Evolutionary conservation across 176 grass and related monocot genomes (phyloP).

Genomic region (Eleusine indica): DNA sequence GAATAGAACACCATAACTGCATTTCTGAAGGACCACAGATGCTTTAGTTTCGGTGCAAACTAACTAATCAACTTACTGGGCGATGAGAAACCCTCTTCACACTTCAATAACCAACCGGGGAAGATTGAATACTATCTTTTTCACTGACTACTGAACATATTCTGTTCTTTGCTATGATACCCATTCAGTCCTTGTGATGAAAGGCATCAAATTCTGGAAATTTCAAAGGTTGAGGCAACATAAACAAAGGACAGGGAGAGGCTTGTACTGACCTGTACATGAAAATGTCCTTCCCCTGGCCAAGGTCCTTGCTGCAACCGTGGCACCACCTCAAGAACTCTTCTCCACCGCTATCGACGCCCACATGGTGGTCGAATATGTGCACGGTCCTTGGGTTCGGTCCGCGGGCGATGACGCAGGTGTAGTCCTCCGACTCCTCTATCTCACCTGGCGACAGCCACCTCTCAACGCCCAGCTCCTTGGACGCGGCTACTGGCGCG

Average conservation of each 20-base stretch:
- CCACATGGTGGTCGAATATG: conserved; percentile 66
- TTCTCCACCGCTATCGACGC: conserved; percentile 32
- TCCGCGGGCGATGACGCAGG: conserved; percentile 69
- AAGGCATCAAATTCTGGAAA: neutral
- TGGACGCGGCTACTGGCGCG: no score
- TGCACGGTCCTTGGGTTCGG: conserved; percentile 61
- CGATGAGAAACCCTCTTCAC: no score
- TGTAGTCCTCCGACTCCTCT: conserved; percentile 81
- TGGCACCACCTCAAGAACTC: conserved; percentile 69
- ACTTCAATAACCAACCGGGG: no score
- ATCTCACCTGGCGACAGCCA: conserved; percentile 47
- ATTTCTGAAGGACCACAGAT: neutral
- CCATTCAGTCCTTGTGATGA: neutral
- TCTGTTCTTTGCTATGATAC: neutral
- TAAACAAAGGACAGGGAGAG: neutral
- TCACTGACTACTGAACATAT: neutral
- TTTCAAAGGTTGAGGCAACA: neutral
- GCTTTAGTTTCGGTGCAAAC: neutral
- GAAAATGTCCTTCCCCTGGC: conserved; percentile 62
- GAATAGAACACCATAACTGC: neutral
- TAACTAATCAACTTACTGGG: no score
- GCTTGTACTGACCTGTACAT: conserved; percentile 59
- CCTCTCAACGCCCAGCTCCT: no score
- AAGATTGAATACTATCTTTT: no score
- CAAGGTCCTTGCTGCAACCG: conserved; percentile 71